Conservation (phyloP, 768 basidiomycete species). For the Calocybe indica region DNA sequence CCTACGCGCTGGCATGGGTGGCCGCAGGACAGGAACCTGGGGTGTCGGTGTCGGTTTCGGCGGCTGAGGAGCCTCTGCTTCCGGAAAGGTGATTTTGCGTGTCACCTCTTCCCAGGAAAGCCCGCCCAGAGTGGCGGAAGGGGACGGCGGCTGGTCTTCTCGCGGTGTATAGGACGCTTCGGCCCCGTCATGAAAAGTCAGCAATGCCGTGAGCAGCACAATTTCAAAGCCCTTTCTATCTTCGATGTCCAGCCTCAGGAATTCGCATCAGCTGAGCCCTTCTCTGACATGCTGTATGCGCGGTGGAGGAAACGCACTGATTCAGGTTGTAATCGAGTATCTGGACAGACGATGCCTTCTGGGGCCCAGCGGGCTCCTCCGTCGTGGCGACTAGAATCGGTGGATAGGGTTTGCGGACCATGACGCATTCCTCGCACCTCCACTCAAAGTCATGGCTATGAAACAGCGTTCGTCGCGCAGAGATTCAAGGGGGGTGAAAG, state of each 20-base stretch:
- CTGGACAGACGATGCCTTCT: slow-evolving; percentile 63
- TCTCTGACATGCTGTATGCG: too few species aligned
- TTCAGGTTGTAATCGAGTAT: slow-evolving; percentile 84
- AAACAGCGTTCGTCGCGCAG: background rate
- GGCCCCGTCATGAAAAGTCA: slow-evolving; percentile 72
- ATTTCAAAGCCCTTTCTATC: slow-evolving; percentile 86
- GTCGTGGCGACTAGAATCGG: slow-evolving; percentile 80
- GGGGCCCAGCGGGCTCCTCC: slow-evolving; percentile 62
- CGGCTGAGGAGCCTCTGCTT: slow-evolving; percentile 25
- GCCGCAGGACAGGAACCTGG: slow-evolving; percentile 41
- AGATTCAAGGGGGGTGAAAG: background rate
- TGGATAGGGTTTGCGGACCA: slow-evolving; percentile 84
- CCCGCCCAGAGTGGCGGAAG: background rate
- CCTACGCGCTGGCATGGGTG: slow-evolving; percentile 40
- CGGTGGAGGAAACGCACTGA: slow-evolving; percentile 34
- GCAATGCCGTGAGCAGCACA: slow-evolving; percentile 64
- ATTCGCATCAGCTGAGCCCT: background rate
- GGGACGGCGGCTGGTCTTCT: slow-evolving; percentile 5
- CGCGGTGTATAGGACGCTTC: slow-evolving; percentile 41
- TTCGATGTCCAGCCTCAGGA: slow-evolving; percentile 70
- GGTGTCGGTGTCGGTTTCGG: slow-evolving; percentile 57
- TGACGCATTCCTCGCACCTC: slow-evolving; percentile 78
- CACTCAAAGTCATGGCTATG: slow-evolving; percentile 78
- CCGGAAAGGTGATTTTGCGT: background rate
- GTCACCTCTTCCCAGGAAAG: background rate